phyloP scores from a whole-genome alignment of 2,329 filamentous ascomycete species.

The Penicillium nordicum region DNA sequence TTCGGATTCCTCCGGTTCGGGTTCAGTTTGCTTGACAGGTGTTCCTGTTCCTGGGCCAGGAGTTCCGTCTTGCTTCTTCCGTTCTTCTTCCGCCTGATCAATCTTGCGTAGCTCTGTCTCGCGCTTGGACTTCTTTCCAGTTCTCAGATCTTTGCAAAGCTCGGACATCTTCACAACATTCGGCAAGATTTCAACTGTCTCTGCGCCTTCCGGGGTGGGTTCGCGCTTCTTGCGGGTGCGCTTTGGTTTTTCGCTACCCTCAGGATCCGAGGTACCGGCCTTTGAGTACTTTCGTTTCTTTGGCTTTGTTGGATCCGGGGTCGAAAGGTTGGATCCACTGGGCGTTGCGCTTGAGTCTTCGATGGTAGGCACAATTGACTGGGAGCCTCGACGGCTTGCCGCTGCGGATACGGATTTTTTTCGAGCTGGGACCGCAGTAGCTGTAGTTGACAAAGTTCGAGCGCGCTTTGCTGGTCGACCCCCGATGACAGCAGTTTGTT shows the following conservation, averaged over 20 bases:
- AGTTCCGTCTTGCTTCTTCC: slow-evolving; percentile 40
- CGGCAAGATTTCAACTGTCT: slow-evolving; percentile 52
- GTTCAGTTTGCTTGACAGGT: slow-evolving; percentile 28
- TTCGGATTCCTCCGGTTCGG: slow-evolving; percentile 21
- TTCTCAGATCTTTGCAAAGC: slow-evolving; percentile 52
- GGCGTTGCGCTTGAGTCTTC: slow-evolving; percentile 21
- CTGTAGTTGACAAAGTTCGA: slow-evolving; percentile 17
- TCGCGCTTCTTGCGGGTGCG: slow-evolving; percentile 37
- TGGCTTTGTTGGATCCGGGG: slow-evolving; percentile 24
- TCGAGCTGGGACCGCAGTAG: slow-evolving; percentile 8
- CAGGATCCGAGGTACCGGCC: slow-evolving; percentile 22
- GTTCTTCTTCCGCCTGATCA: slow-evolving; percentile 53
- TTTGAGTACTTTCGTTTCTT: slow-evolving; percentile 28
- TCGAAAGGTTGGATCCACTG: slow-evolving; percentile 19
- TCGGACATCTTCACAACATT: slow-evolving; percentile 57
- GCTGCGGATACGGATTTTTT: slow-evolving; percentile 16
- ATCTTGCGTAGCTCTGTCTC: slow-evolving; percentile 57
- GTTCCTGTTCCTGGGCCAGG: slow-evolving; percentile 16
- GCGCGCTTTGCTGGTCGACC: slow-evolving; percentile 30
- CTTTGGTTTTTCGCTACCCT: slow-evolving; percentile 20
- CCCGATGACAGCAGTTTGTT: slow-evolving; percentile 13
- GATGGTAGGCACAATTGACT: slow-evolving; percentile 16
- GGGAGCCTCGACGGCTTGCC: slow-evolving; percentile 12
- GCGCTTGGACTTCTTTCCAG: slow-evolving; percentile 55
- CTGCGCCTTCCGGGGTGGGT: slow-evolving; percentile 48